phyloP scores from a whole-genome alignment of 768 basidiomycete genomes.

The Lactarius hengduanensis region DNA sequence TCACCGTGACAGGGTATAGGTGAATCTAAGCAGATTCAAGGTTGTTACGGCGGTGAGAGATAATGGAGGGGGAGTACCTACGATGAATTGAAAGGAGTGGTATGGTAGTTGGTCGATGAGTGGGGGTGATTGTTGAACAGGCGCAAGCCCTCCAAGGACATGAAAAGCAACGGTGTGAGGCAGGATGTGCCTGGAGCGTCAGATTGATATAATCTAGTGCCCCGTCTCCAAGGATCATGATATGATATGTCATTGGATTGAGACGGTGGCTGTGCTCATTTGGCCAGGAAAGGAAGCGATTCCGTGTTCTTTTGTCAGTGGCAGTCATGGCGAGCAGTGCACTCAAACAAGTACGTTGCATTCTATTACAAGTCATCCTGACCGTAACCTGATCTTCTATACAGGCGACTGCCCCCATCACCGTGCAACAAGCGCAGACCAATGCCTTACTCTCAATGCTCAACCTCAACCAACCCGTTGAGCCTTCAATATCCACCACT shows the following conservation, averaged over 20 bases:
- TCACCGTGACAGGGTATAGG: slow-evolving; percentile 21
- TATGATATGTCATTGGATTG: background rate
- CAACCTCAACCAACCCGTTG: slow-evolving; percentile 72
- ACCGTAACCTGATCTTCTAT: background rate
- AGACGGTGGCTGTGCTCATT: slow-evolving; percentile 3
- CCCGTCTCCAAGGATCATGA: background rate
- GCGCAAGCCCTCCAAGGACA: background rate
- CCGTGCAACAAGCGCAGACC: slow-evolving; percentile 88
- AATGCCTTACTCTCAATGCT: slow-evolving; percentile 80
- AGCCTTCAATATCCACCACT: slow-evolving; percentile 36
- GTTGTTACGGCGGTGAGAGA: background rate
- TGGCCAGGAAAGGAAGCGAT: background rate
- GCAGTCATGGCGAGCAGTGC: slow-evolving; percentile 44
- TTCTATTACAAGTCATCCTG: background rate
- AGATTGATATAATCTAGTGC: background rate
- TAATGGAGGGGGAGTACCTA: background rate
- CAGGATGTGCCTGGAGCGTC: slow-evolving; percentile 9
- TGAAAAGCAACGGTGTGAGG: background rate
- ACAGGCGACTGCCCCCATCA: slow-evolving; percentile 46
- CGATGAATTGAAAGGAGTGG: slow-evolving; percentile 13
- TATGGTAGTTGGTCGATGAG: slow-evolving; percentile 3
- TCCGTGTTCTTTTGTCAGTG: background rate
- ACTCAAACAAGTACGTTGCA: slow-evolving; percentile 43
- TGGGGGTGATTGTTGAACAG: background rate
- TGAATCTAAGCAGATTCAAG: background rate